Evolutionary conservation across 306 rosid genomes (phyloP).

Genomic region (Citrullus amarus): DNA sequence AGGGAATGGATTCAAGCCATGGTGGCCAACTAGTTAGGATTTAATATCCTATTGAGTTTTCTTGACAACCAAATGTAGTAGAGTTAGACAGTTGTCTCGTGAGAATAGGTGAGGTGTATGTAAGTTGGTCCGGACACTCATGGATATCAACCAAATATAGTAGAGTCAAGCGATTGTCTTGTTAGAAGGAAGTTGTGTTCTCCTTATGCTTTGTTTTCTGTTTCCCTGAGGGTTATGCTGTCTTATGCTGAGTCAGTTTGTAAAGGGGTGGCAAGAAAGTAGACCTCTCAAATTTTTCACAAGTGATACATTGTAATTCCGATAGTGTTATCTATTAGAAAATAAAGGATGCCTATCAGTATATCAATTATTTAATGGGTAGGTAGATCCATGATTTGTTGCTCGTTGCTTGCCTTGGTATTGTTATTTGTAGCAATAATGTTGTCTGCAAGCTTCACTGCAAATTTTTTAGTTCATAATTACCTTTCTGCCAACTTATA

Average conservation of each 20-base stretch:
- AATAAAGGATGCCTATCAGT: background rate
- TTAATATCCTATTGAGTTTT: background rate
- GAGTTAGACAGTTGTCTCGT: background rate
- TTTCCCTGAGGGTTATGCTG: background rate
- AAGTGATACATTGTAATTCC: background rate
- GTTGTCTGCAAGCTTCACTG: background rate
- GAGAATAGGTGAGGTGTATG: background rate
- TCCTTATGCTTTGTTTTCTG: background rate
- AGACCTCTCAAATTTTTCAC: background rate
- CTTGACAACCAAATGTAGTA: background rate
- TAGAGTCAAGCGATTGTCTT: background rate
- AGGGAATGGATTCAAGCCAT: background rate
- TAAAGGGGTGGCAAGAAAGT: background rate
- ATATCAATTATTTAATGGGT: background rate
- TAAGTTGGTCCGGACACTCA: background rate
- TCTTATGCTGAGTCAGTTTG: background rate
- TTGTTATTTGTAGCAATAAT: background rate
- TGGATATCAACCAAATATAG: background rate
- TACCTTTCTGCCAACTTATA: conserved; percentile 5
- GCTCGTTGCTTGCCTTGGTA: background rate
- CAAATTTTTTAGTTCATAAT: background rate
- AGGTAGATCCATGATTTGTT: background rate
- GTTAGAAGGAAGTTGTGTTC: background rate
- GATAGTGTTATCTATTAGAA: background rate
- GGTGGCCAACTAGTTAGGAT: background rate